Evolutionary conservation across 2,329 filamentous ascomycete species (phyloP).

Genomic region (Colletotrichum euphorbiae): DNA sequence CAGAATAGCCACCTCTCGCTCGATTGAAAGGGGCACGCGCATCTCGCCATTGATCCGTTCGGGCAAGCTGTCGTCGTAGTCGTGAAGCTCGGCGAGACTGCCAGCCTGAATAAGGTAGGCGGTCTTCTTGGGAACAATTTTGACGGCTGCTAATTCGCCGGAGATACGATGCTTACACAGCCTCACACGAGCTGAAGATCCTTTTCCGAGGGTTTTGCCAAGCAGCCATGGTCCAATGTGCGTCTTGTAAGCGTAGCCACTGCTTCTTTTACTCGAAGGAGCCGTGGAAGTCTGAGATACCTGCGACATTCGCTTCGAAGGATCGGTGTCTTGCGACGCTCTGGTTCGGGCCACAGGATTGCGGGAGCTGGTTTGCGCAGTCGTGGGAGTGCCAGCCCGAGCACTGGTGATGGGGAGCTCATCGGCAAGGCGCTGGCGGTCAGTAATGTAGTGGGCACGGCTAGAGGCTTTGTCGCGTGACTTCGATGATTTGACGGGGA

Average conservation of each 20-base stretch:
- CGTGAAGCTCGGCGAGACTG: constrained; percentile 85
- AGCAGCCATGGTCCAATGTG: constrained; percentile 95
- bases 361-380: constrained; percentile 36
- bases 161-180: constrained; percentile 84
- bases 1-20: constrained; percentile 96
- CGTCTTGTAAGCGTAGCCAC: constrained; percentile 66
- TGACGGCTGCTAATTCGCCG: constrained; percentile 87
- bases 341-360: constrained; percentile 42
- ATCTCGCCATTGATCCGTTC: constrained; percentile 70
- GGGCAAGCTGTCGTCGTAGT: constrained; percentile 71
- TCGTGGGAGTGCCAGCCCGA: constrained; percentile 14
- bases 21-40: constrained; percentile 86
- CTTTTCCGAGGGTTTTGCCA: constrained; percentile 88
- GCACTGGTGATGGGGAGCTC: constrained; percentile 15
- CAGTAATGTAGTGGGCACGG: constrained; percentile 19
- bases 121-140: constrained; percentile 90
- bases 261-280: constrained; percentile 53
- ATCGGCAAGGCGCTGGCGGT: constrained; percentile 39
- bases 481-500: constrained; percentile 47
- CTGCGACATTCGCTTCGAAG: constrained; percentile 53
- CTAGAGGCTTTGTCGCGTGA: constrained; percentile 41
- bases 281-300: constrained; percentile 54
- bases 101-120: constrained; percentile 85
- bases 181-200: constrained; percentile 88
- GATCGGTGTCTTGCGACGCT: constrained; percentile 48